phyloP scores from a whole-genome alignment of 1,139 yeast genomes.

The Yamadazyma trypodendri region DNA sequence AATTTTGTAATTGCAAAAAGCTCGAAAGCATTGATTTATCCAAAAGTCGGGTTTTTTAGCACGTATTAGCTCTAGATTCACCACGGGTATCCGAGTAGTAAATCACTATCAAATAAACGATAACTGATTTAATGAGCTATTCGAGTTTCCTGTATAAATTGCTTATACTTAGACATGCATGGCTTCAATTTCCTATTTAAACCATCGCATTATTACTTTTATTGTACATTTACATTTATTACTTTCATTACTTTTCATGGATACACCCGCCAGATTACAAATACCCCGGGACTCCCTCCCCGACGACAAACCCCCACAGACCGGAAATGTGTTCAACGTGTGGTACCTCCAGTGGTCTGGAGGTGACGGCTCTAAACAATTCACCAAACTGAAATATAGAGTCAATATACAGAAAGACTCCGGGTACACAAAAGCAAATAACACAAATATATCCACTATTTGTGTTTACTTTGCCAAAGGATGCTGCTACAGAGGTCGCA shows the following conservation, averaged over 20 bases:
- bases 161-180: no score
- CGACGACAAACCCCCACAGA: slow-evolving; percentile 72
- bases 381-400: slow-evolving; percentile 40
- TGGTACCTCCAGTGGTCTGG: slow-evolving; percentile 92
- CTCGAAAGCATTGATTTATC: no score
- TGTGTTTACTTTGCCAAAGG: slow-evolving; percentile 91
- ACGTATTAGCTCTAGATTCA: no score
- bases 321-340: slow-evolving; percentile 76
- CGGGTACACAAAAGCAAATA: slow-evolving; percentile 73
- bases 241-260: slow-evolving; percentile 6
- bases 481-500: slow-evolving; percentile 73
- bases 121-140: no score
- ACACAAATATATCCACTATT: slow-evolving; percentile 37
- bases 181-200: no score
- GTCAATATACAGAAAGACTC: slow-evolving; percentile 64
- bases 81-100: no score
- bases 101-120: no score
- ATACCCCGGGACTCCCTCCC: slow-evolving; percentile 65
- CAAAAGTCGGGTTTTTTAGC: no score
- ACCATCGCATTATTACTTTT: neutral
- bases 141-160: no score
- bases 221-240: neutral
- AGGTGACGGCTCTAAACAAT: slow-evolving; percentile 48
- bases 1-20: no score
- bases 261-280: slow-evolving; percentile 60